A percentile compares a stretch with the other conserved stretches of the same genome.
Evolutionary conservation across 441 rosid genomes (phyloP).

Genomic region (Pelargonium cotyledonis): DNA sequence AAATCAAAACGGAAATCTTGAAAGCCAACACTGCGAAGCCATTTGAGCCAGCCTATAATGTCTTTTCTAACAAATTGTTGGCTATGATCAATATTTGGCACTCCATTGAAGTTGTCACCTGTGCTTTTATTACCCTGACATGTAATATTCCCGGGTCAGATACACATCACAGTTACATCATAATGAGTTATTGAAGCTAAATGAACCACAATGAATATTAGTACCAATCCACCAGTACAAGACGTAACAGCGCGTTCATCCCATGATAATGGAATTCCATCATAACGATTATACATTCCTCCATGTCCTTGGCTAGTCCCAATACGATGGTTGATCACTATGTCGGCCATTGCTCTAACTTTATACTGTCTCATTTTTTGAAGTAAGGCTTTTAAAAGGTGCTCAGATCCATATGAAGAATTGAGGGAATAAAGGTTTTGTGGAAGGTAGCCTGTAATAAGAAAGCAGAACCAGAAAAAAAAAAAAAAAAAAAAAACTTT

Average conservation of each 20-base stretch:
- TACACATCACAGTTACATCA: not conserved
- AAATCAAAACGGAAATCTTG: slow-evolving; percentile 93
- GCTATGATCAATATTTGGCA: slow-evolving; percentile 88
- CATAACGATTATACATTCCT: slow-evolving; percentile 80
- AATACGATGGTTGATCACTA: slow-evolving; percentile 86
- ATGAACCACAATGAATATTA: slow-evolving; percentile 8
- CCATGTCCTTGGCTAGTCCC: slow-evolving; percentile 83
- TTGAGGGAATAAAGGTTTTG: slow-evolving; percentile 75
- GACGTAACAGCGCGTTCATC: slow-evolving; percentile 82
- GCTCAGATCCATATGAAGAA: slow-evolving; percentile 85
- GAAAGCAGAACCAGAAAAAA: not conserved
- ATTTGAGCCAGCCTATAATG: slow-evolving; percentile 64
- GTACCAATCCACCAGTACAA: slow-evolving; percentile 87
- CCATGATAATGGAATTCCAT: slow-evolving; percentile 81
- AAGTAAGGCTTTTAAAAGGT: slow-evolving; percentile 56
- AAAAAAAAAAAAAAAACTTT: slow-evolving; percentile 3
- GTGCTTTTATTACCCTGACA: slow-evolving; percentile 74
- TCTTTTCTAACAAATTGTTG: slow-evolving; percentile 84
- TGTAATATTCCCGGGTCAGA: slow-evolving; percentile 15
- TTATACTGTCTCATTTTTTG: slow-evolving; percentile 64
- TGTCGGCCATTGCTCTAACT: slow-evolving; percentile 94
- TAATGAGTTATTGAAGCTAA: not conserved
- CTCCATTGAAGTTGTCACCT: slow-evolving; percentile 80
- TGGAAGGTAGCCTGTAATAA: slow-evolving; percentile 72
- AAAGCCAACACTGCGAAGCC: slow-evolving; percentile 80